A percentile compares a stretch with the other conserved stretches of the same genome.
phyloP scores from a whole-genome alignment of 2,329 filamentous ascomycete genomes.

The Hymenoscyphus repandus region DNA sequence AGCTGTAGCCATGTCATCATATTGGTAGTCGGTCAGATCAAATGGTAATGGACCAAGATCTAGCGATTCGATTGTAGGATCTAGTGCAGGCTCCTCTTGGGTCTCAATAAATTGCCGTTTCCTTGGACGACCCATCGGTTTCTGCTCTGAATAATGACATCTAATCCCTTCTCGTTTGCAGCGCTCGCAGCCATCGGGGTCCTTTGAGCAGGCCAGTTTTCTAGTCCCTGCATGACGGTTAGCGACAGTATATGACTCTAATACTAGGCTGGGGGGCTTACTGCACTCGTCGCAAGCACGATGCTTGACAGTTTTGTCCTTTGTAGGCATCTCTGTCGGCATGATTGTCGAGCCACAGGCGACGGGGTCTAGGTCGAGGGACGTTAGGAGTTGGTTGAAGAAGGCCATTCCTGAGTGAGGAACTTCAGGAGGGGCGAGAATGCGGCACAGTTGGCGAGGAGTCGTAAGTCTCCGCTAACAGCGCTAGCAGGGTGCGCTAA shows the following conservation, averaged over 20 bases:
- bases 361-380: conserved; percentile 17
- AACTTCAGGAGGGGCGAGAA: background rate
- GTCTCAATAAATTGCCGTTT: conserved; percentile 42
- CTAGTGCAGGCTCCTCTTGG: conserved; percentile 11
- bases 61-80: conserved; percentile 3
- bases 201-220: conserved; percentile 62
- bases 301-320: conserved; percentile 40
- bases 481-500: background rate
- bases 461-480: too few species aligned
- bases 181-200: conserved; percentile 52
- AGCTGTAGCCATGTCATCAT: conserved; percentile 8
- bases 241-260: conserved; percentile 19
- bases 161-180: conserved; percentile 51
- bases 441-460: background rate
- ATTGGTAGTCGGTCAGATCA: conserved; percentile 10
- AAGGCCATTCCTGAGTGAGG: background rate
- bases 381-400: conserved; percentile 14
- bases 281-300: conserved; percentile 64
- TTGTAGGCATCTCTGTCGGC: conserved; percentile 13
- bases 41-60: conserved; percentile 15
- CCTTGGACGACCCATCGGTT: conserved; percentile 60
- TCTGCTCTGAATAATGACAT: conserved; percentile 60
- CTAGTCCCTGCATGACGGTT: conserved; percentile 43
- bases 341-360: conserved; percentile 11
- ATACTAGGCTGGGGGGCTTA: conserved; percentile 37